A percentile compares a stretch with the other conserved stretches of the same genome.
Evolutionary conservation across 1,284 basidiomycete species (phyloP).

Genomic region (Trichosporon sp.): DNA sequence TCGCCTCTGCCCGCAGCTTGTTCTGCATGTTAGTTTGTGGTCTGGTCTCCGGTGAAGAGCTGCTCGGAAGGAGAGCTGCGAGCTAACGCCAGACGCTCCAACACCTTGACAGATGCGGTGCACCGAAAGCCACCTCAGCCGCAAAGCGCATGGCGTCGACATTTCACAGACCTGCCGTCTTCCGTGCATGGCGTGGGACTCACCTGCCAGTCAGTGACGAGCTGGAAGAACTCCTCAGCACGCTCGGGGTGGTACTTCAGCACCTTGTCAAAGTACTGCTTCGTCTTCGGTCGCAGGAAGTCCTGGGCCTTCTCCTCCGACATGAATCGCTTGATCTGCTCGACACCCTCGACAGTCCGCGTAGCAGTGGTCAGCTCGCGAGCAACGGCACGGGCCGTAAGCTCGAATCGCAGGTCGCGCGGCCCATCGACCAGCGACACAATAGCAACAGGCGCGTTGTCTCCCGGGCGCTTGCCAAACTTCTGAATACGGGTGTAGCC

Average conservation of each 20-base stretch:
- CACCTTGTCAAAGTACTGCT: conserved; percentile 30
- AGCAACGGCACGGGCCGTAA: conserved; percentile 75
- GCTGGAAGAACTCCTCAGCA: conserved; percentile 40
- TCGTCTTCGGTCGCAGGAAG: not conserved
- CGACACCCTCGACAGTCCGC: not conserved
- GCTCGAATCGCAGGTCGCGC: conserved; percentile 76
- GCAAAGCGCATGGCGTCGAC: no score
- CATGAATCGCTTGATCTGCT: not conserved
- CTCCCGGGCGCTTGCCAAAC: conserved; percentile 79
- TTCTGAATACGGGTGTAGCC: conserved; percentile 95
- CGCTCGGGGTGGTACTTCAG: conserved; percentile 44
- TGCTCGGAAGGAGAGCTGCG: no score
- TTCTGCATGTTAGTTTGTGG: conserved; percentile 20
- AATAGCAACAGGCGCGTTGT: conserved; percentile 89
- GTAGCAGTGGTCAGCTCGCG: conserved; percentile 53
- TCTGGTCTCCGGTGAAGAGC: not conserved
- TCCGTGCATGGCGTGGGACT: conserved; percentile 19
- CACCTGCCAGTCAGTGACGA: conserved; percentile 47
- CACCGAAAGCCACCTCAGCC: no score
- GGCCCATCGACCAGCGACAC: conserved; percentile 93
- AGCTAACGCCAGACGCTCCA: no score
- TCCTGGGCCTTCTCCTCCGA: not conserved
- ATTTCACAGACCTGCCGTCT: not conserved
- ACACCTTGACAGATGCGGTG: no score
- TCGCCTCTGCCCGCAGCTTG: conserved; percentile 20